Evolutionary conservation across 2,329 filamentous ascomycete genomes (phyloP).

Genomic region (Colletotrichum euphorbiae): DNA sequence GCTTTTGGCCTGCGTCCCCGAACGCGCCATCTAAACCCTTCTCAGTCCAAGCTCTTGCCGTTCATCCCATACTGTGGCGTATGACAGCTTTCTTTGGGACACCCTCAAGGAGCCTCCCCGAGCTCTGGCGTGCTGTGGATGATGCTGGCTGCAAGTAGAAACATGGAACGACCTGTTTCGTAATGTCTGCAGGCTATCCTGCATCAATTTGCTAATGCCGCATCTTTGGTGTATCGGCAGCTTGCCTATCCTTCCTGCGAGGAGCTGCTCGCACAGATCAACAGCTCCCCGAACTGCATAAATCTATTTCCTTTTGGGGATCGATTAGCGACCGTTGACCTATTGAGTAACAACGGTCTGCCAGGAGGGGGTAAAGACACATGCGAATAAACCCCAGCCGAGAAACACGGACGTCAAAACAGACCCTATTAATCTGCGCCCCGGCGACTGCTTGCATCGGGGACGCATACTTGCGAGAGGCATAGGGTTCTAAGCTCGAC

Average conservation of each 20-base stretch:
- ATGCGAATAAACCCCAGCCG: slow-evolving; percentile 4
- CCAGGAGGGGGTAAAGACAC: not conserved
- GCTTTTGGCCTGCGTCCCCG: slow-evolving; percentile 20
- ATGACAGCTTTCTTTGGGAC: slow-evolving; percentile 2
- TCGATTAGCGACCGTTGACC: not conserved
- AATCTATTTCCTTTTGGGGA: slow-evolving; percentile 13
- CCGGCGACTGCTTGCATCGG: slow-evolving; percentile 11
- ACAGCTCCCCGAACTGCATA: slow-evolving; percentile 3
- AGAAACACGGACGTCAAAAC: slow-evolving; percentile 15
- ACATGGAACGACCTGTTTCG: slow-evolving; percentile 13
- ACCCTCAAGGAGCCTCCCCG: not conserved
- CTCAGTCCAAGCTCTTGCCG: not conserved
- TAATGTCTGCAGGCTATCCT: not conserved
- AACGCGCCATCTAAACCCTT: not conserved
- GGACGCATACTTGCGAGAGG: slow-evolving; percentile 24
- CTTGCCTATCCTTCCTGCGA: slow-evolving; percentile 18
- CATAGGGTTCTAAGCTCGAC: not conserved
- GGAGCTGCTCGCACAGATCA: slow-evolving; percentile 22
- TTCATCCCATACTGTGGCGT: slow-evolving; percentile 24
- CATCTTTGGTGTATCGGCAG: slow-evolving; percentile 14
- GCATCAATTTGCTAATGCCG: not conserved
- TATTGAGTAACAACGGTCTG: not conserved
- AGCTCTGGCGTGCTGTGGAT: not conserved
- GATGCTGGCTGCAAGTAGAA: not conserved
- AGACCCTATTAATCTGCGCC: not conserved